A percentile compares a stretch with the other conserved stretches of the same genome.
Evolutionary conservation across 805 yeast genomes (phyloP).

Genomic region (Hanseniaspora taiwanica): DNA sequence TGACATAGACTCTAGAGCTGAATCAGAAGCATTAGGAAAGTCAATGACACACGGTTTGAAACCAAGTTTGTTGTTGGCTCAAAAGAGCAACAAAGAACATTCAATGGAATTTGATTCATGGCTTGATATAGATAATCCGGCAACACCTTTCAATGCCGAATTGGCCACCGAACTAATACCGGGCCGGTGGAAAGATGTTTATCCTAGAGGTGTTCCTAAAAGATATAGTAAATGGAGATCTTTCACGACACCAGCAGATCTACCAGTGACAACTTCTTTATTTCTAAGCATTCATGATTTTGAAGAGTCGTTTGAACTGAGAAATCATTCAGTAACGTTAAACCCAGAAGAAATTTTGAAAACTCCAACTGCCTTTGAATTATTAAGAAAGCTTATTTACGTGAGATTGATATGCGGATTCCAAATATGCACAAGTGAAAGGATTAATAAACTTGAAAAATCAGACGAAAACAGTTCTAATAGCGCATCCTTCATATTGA

Average conservation of each 20-base stretch:
- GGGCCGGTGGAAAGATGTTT: constrained; percentile 86
- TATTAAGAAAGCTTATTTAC: constrained; percentile 79
- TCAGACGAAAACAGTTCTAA: constrained; percentile 46
- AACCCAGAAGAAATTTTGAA: constrained; percentile 40
- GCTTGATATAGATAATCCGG: constrained; percentile 66
- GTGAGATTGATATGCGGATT: constrained; percentile 75
- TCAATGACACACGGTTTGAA: too few relatives aligned
- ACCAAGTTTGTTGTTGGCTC: too few relatives aligned
- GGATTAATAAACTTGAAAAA: constrained; percentile 15
- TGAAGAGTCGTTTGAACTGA: constrained; percentile 59
- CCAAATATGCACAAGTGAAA: constrained; percentile 65
- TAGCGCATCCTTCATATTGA: constrained; percentile 39
- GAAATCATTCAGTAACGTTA: constrained; percentile 67
- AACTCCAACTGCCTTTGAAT: constrained; percentile 39
- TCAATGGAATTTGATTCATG: constrained; percentile 25
- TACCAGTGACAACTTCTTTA: constrained; percentile 68
- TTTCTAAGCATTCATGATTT: constrained; percentile 65
- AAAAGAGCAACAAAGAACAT: neutral
- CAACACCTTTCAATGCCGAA: constrained; percentile 46
- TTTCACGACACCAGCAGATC: constrained; percentile 80
- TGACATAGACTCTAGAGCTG: too few relatives aligned
- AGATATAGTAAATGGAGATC: constrained; percentile 85
- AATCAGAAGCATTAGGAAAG: too few relatives aligned
- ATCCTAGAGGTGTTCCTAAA: constrained; percentile 56
- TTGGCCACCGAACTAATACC: constrained; percentile 44